Percentiles rank a stretch among this genome's conserved stretches.
These are phyloP conservation scores for Botrytis elliptica DNA, from an alignment of 2,329 filamentous ascomycete species.

Conservation along the genomic window DNA sequence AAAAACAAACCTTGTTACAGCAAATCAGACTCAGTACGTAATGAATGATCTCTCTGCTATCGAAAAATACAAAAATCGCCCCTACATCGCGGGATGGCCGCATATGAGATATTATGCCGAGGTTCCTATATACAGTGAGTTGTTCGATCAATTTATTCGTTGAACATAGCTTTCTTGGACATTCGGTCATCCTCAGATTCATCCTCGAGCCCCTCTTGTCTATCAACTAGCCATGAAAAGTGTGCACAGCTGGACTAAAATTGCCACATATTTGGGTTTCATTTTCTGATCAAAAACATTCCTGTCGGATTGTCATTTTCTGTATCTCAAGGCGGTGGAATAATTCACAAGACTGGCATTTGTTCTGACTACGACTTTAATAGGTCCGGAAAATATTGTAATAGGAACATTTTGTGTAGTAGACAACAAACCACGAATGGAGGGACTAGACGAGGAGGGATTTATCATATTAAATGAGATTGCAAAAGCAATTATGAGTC, in stretches of 20 bases:
- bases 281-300: not conserved
- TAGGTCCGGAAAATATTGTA: slow-evolving; percentile 36
- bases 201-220: too few relatives aligned
- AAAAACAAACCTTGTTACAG: slow-evolving; percentile 22
- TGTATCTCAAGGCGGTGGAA: too few relatives aligned
- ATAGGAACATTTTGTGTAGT: slow-evolving; percentile 62
- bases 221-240: not conserved
- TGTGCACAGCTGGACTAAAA: not conserved
- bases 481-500: slow-evolving; percentile 55
- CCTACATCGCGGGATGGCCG: slow-evolving; percentile 29
- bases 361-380: not conserved
- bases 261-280: not conserved
- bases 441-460: slow-evolving; percentile 48
- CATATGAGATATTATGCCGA: slow-evolving; percentile 34
- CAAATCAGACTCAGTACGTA: slow-evolving; percentile 25
- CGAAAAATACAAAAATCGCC: slow-evolving; percentile 25
- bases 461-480: slow-evolving; percentile 55
- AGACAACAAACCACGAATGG: slow-evolving; percentile 52
- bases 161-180: not conserved
- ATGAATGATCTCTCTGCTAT: slow-evolving; percentile 31
- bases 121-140: slow-evolving; percentile 30
- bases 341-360: too few relatives aligned
- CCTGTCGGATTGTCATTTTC: not conserved
- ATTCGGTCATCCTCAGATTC: not conserved
- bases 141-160: not conserved